A percentile compares a stretch with the other conserved stretches of the same genome.
phyloP scores from a whole-genome alignment of 805 yeast species.

The Ogataea nitratoaversa region DNA sequence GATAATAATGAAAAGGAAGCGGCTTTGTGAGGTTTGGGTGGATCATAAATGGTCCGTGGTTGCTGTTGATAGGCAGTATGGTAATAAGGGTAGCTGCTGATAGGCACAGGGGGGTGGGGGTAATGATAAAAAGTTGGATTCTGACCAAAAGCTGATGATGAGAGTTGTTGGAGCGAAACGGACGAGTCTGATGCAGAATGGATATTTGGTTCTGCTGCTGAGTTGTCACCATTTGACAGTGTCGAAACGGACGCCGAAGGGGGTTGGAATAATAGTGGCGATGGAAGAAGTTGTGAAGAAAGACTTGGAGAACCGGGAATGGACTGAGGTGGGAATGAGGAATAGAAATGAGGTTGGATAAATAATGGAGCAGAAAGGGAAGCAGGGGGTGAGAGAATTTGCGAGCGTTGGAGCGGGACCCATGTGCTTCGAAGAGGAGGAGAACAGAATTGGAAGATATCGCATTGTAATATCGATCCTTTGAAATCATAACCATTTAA shows the following conservation, averaged over 20 bases:
- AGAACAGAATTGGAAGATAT: slow-evolving; percentile 7
- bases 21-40: neutral
- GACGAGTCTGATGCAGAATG: no score
- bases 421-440: no score
- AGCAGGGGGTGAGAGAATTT: neutral
- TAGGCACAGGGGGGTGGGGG: neutral
- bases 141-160: no score
- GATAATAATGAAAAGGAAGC: neutral
- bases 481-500: slow-evolving; percentile 20
- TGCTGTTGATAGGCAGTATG: slow-evolving; percentile 6
- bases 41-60: slow-evolving; percentile 1
- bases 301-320: neutral
- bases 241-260: no score
- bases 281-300: neutral
- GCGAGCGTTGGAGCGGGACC: neutral
- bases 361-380: neutral
- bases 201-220: no score
- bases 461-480: slow-evolving; percentile 14
- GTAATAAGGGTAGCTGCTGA: slow-evolving; percentile 10
- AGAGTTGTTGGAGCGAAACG: no score
- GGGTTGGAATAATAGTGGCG: neutral
- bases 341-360: neutral
- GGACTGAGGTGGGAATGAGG: neutral
- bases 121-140: no score
- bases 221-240: no score